Evolutionary conservation across 2,329 filamentous ascomycete genomes (phyloP).

Genomic region (Cordyceps fumosorosea): DNA sequence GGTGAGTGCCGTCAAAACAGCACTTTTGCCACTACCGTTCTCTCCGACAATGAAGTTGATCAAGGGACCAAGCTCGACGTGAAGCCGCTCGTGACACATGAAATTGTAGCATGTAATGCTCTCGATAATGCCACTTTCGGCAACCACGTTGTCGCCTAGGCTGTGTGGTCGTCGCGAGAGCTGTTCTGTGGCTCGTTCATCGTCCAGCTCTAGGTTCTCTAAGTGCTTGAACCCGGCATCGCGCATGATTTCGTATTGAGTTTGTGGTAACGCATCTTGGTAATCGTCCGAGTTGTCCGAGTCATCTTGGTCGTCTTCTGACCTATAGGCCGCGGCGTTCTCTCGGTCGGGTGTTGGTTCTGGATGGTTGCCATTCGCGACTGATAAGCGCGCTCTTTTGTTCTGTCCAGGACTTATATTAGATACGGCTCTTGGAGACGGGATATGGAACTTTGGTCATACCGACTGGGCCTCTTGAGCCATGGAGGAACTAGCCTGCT

Average conservation of each 20-base stretch:
- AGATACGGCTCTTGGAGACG: not conserved
- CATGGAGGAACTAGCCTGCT: conserved; percentile 2
- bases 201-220: conserved; percentile 49
- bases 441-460: not conserved
- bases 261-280: conserved; percentile 37
- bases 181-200: conserved; percentile 58
- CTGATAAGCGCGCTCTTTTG: conserved; percentile 6
- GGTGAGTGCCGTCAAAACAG: conserved; percentile 85
- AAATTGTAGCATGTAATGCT: conserved; percentile 85
- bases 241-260: conserved; percentile 56
- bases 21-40: conserved; percentile 97
- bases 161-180: conserved; percentile 44
- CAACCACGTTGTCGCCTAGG: conserved; percentile 62
- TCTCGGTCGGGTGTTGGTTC: conserved; percentile 17
- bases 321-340: conserved; percentile 17
- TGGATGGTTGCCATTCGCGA: conserved; percentile 19
- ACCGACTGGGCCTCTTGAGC: conserved; percentile 1
- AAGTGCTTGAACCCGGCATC: conserved; percentile 55
- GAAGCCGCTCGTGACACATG: conserved; percentile 85
- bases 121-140: conserved; percentile 82
- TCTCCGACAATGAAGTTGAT: conserved; percentile 98
- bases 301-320: conserved; percentile 19
- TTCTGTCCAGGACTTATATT: not conserved
- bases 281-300: conserved; percentile 27
- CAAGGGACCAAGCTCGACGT: conserved; percentile 79